Evolutionary conservation across 192 early-diverging fungal species (phyloP), one percentile per base, ranked within the genome.

Genomic region (Thoreauomyces humboldtii): DNA sequence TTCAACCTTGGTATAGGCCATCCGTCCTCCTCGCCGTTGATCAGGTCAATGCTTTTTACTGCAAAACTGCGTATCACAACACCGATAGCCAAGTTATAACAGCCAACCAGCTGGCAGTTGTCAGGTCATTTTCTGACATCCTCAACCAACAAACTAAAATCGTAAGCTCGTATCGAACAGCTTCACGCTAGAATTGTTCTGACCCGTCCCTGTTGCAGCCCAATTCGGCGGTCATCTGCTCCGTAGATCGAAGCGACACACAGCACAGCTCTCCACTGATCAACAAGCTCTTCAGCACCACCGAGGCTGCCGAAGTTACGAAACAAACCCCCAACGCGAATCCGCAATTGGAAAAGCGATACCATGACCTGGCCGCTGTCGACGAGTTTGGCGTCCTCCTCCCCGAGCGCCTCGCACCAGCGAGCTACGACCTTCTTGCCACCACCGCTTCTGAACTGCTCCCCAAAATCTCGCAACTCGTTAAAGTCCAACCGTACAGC

Each of bases 21-120:
- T 38, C 34, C 11, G 21, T 66, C 4, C 54, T 66, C 19, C 2
- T 66, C 28, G 64, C 64, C 11, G 42, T 66, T 9, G 64, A 66
- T 44, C 64, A 66, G 54, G 28, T 57, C 21, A 66, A 66, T 44
- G 35, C 53, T 2, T 57, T 66, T 31, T 66, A 57, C 29, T 35
- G 53, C 38, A 66, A 35, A 24, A 66, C 64, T 9, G 64, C 64
- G 17, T 66, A 66, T 32, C 45, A 37, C 42, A 54, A 66, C 54
- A 25, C 54, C 3, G 37, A 57, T 22, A 66, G 64, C 54, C 51
- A 34, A 19, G 31, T 38, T 4, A 32, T 66, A 19, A 38, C 38
- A 36, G 64, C 53, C 6, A 25, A 66, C 34, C 52, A 66, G 41
- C 54, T 66, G 7, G 54, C 22, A 0, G 43, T 29, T 27, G 36